Evolutionary conservation across 2,329 filamentous ascomycete genomes (phyloP).

Genomic region (Trichophyton benhamiae): DNA sequence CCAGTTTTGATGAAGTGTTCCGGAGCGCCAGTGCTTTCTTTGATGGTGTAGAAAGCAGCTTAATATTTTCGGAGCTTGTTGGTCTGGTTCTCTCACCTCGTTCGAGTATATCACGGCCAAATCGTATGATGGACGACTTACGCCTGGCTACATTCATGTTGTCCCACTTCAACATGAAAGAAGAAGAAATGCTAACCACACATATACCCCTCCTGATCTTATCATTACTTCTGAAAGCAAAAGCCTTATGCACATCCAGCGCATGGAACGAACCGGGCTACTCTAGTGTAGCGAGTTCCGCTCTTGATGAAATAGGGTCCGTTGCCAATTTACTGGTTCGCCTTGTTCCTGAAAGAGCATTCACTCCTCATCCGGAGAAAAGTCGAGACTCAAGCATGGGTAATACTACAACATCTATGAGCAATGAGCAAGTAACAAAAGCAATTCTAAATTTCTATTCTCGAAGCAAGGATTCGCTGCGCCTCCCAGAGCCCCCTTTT

Average conservation of each 20-base stretch:
- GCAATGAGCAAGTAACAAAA: constrained; percentile 40
- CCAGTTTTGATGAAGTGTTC: constrained; percentile 72
- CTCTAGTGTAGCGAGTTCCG: constrained; percentile 7
- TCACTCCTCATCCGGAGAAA: constrained; percentile 21
- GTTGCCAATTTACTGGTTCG: constrained; percentile 49
- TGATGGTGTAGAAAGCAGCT: constrained; percentile 84
- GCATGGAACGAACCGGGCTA: constrained; percentile 12
- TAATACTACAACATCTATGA: constrained; percentile 9
- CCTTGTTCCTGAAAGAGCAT: constrained; percentile 52
- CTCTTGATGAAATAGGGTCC: constrained; percentile 25
- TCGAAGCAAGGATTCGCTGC: constrained; percentile 56
- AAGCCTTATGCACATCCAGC: constrained; percentile 20
- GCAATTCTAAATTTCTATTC: constrained; percentile 56
- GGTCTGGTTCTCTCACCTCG: constrained; percentile 47
- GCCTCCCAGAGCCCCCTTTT: constrained; percentile 50
- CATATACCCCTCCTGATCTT: constrained; percentile 69
- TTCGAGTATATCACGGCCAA: constrained; percentile 38
- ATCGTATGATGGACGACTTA: constrained; percentile 49
- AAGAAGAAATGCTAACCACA: constrained; percentile 86
- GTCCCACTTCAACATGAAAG: constrained; percentile 77
- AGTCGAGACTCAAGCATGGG: neutral
- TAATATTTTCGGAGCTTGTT: constrained; percentile 79
- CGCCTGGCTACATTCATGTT: constrained; percentile 71
- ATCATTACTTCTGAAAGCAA: constrained; percentile 44
- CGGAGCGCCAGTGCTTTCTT: constrained; percentile 93